Evolutionary conservation across 345 rosid genomes (phyloP).

Genomic region (Geranium rotundifolium): DNA sequence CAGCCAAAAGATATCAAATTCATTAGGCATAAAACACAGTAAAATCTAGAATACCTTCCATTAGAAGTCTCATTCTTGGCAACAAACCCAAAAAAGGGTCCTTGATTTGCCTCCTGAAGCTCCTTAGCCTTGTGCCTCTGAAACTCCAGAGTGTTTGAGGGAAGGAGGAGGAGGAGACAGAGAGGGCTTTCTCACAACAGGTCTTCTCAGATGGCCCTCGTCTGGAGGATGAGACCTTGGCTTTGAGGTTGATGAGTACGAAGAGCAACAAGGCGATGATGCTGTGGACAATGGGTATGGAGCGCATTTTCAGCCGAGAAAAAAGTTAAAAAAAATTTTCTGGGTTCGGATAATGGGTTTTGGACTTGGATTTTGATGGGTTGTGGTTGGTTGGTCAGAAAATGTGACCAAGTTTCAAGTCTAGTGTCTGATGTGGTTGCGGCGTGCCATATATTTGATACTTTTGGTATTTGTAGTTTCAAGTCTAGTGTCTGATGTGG

Average conservation of each 20-base stretch:
- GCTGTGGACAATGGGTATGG: slow-evolving; percentile 22
- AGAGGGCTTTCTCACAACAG: slow-evolving; percentile 42
- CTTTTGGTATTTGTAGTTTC: no score
- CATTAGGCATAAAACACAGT: no score
- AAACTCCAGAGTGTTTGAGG: slow-evolving; percentile 53
- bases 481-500: no score
- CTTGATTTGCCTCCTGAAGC: slow-evolving; percentile 73
- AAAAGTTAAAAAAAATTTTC: slow-evolving; percentile 55
- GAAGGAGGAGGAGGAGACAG: slow-evolving; percentile 36
- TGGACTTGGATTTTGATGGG: slow-evolving; percentile 3
- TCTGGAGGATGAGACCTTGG: slow-evolving; percentile 39
- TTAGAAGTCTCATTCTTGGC: slow-evolving; percentile 80
- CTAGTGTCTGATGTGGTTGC: no score
- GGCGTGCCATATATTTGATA: no score
- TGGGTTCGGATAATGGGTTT: no score
- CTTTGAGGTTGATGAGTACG: slow-evolving; percentile 25
- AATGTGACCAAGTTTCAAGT: no score
- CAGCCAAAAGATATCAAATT: no score
- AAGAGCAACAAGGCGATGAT: slow-evolving; percentile 29
- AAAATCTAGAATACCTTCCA: slow-evolving; percentile 63
- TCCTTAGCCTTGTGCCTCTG: slow-evolving; percentile 88
- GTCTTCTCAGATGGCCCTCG: slow-evolving; percentile 72
- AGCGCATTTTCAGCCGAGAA: slow-evolving; percentile 10
- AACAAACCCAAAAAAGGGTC: slow-evolving; percentile 85
- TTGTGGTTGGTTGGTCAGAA: slow-evolving; percentile 8